Base-by-base conservation (phyloP, 768 basidiomycete genomes). In the Tricholomella constricta region DNA sequence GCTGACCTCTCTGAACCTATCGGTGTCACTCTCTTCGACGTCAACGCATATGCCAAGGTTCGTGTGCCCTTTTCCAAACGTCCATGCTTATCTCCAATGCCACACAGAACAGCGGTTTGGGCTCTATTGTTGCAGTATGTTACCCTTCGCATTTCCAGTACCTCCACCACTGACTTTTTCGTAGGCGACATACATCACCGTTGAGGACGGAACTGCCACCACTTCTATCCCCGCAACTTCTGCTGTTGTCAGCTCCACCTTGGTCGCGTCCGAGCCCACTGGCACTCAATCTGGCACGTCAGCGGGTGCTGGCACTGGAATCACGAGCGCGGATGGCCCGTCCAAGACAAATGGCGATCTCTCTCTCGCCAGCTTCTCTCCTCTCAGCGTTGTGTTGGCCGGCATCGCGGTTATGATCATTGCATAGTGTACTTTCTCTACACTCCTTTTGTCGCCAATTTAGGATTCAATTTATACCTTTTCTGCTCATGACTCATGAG, bases 171-270 rank as follows among this genome's bases (percentile, higher is more conserved):
- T 58, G 58, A 34, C 64, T 4, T 19, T 22, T 46, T 25, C 31
- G 9, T 54, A 87, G 86, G 86, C 73, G 40, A 86, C 75, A 56
- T 93, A 91, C 73, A 80, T 90, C 61, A 80, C 78, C 4, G 91
- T 90, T 59, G 81, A 90, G 68, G 80, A 82, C 60, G 90, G 90
- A 22, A 75, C 76, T 4, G 74, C 81, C 11, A 83, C 82, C 19
- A 71, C 63, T 36, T 72, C 80, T 26, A 64, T 83, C 40, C 71
- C 79, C 38, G 60, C 81, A 19, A 91, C 90, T 35, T 80, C 84
- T n/a, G 66, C 85, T 10, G 88, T 91, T 15, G 71, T 81, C 55
- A 78, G 83, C 9, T 80, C 85, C 32, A 89, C 88, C 1, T 77
- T 87, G 49, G 55, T 51, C 20, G 44, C 45, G 2, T 42, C 59